These are phyloP conservation scores for California macrophylla DNA, from an alignment of 441 rosid species.

Conservation along the genomic window DNA sequence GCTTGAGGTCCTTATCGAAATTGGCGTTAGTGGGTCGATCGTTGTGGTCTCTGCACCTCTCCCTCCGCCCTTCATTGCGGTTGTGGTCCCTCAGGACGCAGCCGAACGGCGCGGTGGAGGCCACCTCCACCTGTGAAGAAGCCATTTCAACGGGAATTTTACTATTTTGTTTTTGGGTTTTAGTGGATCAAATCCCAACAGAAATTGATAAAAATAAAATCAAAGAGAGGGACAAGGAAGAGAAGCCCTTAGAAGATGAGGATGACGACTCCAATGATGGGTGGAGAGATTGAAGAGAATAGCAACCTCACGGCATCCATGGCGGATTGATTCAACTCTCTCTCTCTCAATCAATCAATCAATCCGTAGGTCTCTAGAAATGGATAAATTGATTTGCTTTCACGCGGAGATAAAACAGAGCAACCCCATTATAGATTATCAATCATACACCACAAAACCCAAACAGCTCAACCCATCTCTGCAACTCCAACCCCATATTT, in stretches of 20 bases:
- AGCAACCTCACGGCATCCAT: neutral
- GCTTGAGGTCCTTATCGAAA: conserved; percentile 57
- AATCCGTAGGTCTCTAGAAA: neutral
- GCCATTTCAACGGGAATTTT: neutral
- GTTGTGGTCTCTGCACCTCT: conserved; percentile 34
- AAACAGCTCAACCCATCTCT: no score
- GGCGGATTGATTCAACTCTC: neutral
- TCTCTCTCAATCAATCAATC: neutral
- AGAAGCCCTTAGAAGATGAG: neutral
- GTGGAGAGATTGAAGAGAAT: neutral
- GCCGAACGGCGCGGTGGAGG: neutral
- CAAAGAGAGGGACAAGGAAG: neutral
- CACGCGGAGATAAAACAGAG: neutral
- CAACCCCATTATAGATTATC: neutral
- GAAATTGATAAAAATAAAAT: no score
- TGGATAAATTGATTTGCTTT: neutral
- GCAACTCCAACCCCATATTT: neutral
- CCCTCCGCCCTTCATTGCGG: conserved; percentile 2
- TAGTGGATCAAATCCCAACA: neutral
- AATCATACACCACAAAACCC: neutral
- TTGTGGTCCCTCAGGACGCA: neutral
- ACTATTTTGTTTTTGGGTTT: no score
- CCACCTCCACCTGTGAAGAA: neutral
- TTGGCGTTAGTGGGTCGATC: conserved; percentile 16
- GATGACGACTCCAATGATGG: neutral